These are phyloP conservation scores for Erysimum cheiranthoides DNA, from an alignment of 345 rosid species.

Conservation along the genomic window DNA sequence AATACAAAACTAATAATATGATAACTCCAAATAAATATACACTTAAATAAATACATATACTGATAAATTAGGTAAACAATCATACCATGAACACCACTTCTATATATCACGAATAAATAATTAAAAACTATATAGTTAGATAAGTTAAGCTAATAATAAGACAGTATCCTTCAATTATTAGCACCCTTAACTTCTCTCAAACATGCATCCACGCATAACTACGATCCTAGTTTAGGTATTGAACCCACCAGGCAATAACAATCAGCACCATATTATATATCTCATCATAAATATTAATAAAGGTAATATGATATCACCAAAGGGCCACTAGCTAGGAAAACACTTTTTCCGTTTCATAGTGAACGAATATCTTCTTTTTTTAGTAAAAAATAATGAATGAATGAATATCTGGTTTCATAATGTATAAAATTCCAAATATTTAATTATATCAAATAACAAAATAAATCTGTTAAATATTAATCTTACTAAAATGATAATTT, in stretches of 20 bases:
- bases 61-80: constrained; percentile 16
- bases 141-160: background rate
- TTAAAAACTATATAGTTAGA: background rate
- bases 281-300: background rate
- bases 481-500: background rate
- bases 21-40: background rate
- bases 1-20: constrained; percentile 8
- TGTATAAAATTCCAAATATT: background rate
- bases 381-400: too few relatives aligned
- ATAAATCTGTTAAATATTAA: background rate
- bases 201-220: constrained; percentile 25
- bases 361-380: background rate
- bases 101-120: background rate
- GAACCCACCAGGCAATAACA: constrained; percentile 27
- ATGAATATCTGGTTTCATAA: background rate
- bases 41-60: background rate
- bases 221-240: constrained; percentile 24
- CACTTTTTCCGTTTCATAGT: background rate
- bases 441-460: background rate
- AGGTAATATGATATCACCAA: background rate
- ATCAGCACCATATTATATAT: background rate
- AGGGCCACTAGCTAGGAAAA: background rate
- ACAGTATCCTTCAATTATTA: constrained; percentile 28
- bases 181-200: constrained; percentile 15
- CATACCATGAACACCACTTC: constrained; percentile 15